phyloP scores from a whole-genome alignment of 192 early-diverging fungal species.

The Backusella parvicylindrica region DNA sequence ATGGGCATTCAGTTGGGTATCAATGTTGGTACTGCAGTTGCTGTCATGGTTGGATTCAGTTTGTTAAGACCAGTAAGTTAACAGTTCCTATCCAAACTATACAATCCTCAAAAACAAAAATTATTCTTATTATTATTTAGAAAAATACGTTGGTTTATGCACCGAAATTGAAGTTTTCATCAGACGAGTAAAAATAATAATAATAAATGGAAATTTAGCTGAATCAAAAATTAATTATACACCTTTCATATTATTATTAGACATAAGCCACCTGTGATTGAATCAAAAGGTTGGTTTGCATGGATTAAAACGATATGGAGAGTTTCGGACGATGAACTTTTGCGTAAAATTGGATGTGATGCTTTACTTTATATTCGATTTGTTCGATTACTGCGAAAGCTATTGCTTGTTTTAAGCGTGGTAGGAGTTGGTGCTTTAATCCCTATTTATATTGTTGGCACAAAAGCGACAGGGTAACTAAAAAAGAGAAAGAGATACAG shows the following conservation, averaged over 20 bases:
- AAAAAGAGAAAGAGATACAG: not conserved
- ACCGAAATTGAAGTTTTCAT: slow-evolving; percentile 37
- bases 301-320: slow-evolving; percentile 63
- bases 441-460: slow-evolving; percentile 59
- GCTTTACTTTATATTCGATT: slow-evolving; percentile 70
- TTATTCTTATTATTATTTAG: not conserved
- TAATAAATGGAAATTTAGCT: not conserved
- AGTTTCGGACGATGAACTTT: slow-evolving; percentile 51
- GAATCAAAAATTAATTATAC: not conserved
- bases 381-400: slow-evolving; percentile 50
- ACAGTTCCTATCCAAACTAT: slow-evolving; percentile 7
- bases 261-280: slow-evolving; percentile 58
- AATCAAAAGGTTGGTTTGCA: slow-evolving; percentile 50
- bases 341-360: slow-evolving; percentile 66
- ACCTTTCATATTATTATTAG: slow-evolving; percentile 9
- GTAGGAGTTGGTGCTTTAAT: slow-evolving; percentile 62
- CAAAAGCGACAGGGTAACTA: slow-evolving; percentile 22
- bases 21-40: slow-evolving; percentile 53
- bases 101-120: not conserved
- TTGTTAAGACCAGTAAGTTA: slow-evolving; percentile 54
- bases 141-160: slow-evolving; percentile 42
- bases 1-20: slow-evolving; percentile 59
- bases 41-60: slow-evolving; percentile 52
- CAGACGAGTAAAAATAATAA: slow-evolving; percentile 26
- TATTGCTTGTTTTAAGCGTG: slow-evolving; percentile 53